Conservation (phyloP, 2,329 filamentous ascomycete species). For the Purpureocillium lavendulum region DNA sequence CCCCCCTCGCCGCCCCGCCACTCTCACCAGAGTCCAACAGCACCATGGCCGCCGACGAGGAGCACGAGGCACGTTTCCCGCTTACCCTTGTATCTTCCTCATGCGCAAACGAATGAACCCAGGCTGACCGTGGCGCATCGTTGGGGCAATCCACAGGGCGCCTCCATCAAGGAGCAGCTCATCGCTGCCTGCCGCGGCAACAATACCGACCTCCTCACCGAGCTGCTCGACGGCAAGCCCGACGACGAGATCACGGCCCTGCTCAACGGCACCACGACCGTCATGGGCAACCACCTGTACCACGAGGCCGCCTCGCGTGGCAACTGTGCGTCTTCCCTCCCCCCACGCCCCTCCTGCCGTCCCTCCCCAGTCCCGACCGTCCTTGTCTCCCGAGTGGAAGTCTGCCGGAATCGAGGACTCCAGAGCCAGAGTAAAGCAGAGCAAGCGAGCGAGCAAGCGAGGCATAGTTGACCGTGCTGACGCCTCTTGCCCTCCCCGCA, state of each 20-base stretch:
- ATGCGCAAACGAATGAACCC: neutral
- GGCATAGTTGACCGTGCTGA: too few species aligned
- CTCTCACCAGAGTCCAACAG: too few species aligned
- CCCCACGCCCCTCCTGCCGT: neutral
- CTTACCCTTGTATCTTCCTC: neutral
- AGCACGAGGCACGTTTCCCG: slow-evolving; percentile 10
- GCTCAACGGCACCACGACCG: slow-evolving; percentile 78
- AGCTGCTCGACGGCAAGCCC: slow-evolving; percentile 56
- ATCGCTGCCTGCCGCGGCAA: slow-evolving; percentile 91
- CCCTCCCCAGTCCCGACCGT: neutral
- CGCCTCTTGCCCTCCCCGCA: neutral
- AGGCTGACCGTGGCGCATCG: too few species aligned
- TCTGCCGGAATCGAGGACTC: too few species aligned
- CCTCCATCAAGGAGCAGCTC: slow-evolving; percentile 74
- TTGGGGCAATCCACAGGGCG: too few species aligned
- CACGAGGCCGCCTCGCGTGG: slow-evolving; percentile 83
- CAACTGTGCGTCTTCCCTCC: slow-evolving; percentile 58
- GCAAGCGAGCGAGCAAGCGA: too few species aligned
- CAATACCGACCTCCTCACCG: slow-evolving; percentile 76
- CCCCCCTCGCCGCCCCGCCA: too few species aligned
- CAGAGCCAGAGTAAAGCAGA: too few species aligned
- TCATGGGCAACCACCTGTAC: slow-evolving; percentile 80
- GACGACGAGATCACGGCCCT: slow-evolving; percentile 63
- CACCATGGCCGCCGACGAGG: slow-evolving; percentile 10
- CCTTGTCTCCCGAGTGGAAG: too few species aligned